Evolutionary conservation across 768 basidiomycete species (phyloP), one percentile per base, ranked within the genome.

Genomic region (Mrakia gelida): DNA sequence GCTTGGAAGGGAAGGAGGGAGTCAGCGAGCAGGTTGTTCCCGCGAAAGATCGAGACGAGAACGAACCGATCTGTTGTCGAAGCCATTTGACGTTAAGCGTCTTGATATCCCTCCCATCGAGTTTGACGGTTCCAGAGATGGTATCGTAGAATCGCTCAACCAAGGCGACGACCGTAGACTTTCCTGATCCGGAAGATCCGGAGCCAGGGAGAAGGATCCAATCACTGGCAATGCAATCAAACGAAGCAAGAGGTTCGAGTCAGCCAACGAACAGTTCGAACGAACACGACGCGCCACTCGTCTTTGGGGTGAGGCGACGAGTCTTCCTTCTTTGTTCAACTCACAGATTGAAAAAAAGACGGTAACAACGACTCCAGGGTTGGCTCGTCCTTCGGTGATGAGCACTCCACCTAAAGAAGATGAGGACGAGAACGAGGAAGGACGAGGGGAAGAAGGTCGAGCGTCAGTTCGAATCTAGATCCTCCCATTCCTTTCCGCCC

Each of bases 61-160:
- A 11, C 62, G 67, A 54, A 72, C 93, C 93, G 71, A 95, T 92
- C 83, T 94, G 92, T 13, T 89, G 89, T 59, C 94, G 90, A 63
- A 95, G 84, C 94, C 93, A 95, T 80, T 89, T 91, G 77, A 95
- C 82, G 82, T 95, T 95, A 70, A 95, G 87, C 7, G 90, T 87
- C 83, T 88, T 90, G 81, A 95, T 81, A 81, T 95, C 87, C 34
- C 87, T 81, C 10, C 93, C 92, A 78, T 96, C 94, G 8, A 94
- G 86, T 79, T 88, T 89, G 82, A 94, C 89, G 26, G 82, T 80
- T n/a, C 94, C 94, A 0, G 85, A 84, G 0, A 87, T 84, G 3
- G 94, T 92, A 82, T 96, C 94, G 81, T 95, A 95, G 86, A 95
- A 95, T 4, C 94, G 88, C 83, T 95, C 93, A 59, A 94, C 89